Base-by-base conservation (phyloP, 169 alveolate species). In the Cryptosporidium canis region DNA sequence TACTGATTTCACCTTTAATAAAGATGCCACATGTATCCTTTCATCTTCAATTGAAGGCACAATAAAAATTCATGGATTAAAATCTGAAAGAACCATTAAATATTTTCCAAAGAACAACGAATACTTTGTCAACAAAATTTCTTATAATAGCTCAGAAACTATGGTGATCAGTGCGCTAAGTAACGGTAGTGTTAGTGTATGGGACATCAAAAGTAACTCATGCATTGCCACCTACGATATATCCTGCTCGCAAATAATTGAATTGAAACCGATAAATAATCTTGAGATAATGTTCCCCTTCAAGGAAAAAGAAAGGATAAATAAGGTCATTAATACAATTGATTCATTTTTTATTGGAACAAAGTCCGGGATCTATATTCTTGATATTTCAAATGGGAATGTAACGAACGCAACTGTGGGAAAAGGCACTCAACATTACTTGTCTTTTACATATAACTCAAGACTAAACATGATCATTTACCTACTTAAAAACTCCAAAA, bases 41-140 rank as follows among this genome's bases (percentile, higher is more conserved):
- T 77, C 87, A 9, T 31, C 67, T 4, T 77, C 72, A 12, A 43
- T 24, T 58, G 87, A 77, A 24, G 87, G 87, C 0, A 24, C 31
- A 12, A 31, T 77, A 21, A 77, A 61, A 63, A 77, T 77, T 31
- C 87, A 77, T 77, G 87, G 87, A 16, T 77, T 77, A 24, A 77
- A 61, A 33, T 77, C 87, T 2, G 48, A 21, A 43, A 58, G 72
- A 37, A 61, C 64, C 39, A 58, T 77, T 5, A 77, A 77, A 24
- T 77, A 58, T 43, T 77, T 77, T 58, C 39, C 70, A 37, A 39
- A 61, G n/a, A 77, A 58, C 16, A 43, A 39, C 12, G 47, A 45
- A 18, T 56, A 33, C 39, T 58, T 41, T 18, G 45, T 58, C 9
- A 77, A 44, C 8, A 77, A 33, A 27, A 63, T 61, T 2, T 21